A percentile compares a stretch with the other conserved stretches of the same genome.
phyloP scores from a whole-genome alignment of 2,329 filamentous ascomycete species.

The Neopestalotiopsis sp. region DNA sequence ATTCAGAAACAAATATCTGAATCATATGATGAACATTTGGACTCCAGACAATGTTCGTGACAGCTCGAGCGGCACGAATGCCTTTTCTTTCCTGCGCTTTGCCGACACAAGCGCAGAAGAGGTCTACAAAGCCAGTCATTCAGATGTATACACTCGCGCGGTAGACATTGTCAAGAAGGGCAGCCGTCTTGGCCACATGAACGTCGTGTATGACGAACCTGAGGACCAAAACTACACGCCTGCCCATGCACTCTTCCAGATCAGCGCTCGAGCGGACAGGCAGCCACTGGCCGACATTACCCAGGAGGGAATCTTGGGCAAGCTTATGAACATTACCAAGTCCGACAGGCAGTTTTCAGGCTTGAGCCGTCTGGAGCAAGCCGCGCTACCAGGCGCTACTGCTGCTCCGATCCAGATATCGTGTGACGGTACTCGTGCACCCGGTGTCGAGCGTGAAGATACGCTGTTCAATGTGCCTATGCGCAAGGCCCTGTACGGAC shows the following conservation, averaged over 20 bases:
- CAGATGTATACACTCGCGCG: conserved; percentile 76
- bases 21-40: conserved; percentile 90
- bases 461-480: conserved; percentile 80
- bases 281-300: conserved; percentile 73
- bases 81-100: conserved; percentile 92
- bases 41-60: conserved; percentile 76
- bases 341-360: conserved; percentile 71
- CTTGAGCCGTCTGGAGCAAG: conserved; percentile 79
- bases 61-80: conserved; percentile 64
- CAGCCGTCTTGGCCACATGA: conserved; percentile 69
- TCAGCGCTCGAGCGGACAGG: conserved; percentile 72
- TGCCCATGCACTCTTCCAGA: conserved; percentile 80
- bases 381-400: conserved; percentile 76
- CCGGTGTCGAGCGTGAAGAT: conserved; percentile 69
- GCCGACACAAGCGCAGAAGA: conserved; percentile 78
- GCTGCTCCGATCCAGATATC: conserved; percentile 86
- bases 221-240: conserved; percentile 69
- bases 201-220: conserved; percentile 72
- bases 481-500: conserved; percentile 77
- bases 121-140: conserved; percentile 71
- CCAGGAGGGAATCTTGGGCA: conserved; percentile 72
- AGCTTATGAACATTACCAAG: conserved; percentile 80
- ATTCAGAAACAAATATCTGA: conserved; percentile 78
- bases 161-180: conserved; percentile 60
- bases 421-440: conserved; percentile 70